phyloP scores from a whole-genome alignment of 192 early-diverging fungal genomes.

The Coemansia sp. region DNA sequence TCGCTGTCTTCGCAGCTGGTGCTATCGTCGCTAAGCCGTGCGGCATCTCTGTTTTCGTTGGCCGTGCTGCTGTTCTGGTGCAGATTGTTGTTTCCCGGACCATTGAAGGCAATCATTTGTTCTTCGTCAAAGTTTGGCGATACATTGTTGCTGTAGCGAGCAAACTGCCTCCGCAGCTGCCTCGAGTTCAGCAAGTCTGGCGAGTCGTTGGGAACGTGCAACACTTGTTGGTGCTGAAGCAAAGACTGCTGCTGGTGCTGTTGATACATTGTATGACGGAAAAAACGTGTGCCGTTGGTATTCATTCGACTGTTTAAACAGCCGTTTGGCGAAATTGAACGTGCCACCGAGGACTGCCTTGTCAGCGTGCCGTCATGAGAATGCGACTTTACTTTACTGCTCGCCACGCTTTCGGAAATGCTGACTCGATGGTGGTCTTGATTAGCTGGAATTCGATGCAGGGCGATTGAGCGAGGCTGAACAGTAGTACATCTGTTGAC shows the following conservation, averaged over 20 bases:
- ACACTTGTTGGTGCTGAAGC: not conserved
- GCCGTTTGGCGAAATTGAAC: not conserved
- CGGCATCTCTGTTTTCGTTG: not conserved
- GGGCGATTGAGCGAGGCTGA: not conserved
- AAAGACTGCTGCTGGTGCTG: constrained; percentile 5
- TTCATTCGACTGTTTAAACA: constrained; percentile 11
- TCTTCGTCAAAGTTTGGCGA: not conserved
- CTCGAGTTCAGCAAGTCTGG: constrained; percentile 50
- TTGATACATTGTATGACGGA: not conserved
- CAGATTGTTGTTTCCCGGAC: not conserved
- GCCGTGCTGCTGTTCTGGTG: not conserved
- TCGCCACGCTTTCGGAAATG: constrained; percentile 2
- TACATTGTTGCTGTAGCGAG: constrained; percentile 21
- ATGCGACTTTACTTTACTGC: constrained; percentile 25
- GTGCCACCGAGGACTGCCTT: not conserved
- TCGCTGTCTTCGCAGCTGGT: constrained; percentile 1
- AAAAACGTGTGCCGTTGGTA: constrained; percentile 6
- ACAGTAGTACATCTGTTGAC: constrained; percentile 6
- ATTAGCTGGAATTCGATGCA: not conserved
- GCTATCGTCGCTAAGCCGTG: not conserved
- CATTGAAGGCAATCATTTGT: constrained; percentile 2
- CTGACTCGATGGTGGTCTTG: not conserved
- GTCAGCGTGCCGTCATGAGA: constrained; percentile 37
- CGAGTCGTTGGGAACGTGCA: constrained; percentile 13
- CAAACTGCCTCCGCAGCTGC: constrained; percentile 40